phyloP scores from a whole-genome alignment of 2,329 filamentous ascomycete genomes.

The Westerdykella sp. region DNA sequence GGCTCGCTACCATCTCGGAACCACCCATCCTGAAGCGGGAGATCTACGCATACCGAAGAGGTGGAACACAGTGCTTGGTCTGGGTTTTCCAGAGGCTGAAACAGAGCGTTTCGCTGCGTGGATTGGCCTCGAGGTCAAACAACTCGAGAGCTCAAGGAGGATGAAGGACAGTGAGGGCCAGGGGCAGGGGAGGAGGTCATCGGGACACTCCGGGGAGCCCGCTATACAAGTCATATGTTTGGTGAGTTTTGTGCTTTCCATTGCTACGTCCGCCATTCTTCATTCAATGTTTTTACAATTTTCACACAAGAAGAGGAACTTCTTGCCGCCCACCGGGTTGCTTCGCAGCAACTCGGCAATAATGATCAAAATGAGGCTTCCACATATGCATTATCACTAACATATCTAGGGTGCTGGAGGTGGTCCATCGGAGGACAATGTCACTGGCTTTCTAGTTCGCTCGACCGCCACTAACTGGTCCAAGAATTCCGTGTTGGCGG shows the following conservation, averaged over 20 bases:
- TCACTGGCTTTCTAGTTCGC: conserved; percentile 82
- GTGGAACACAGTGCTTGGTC: too few relatives aligned
- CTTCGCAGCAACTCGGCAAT: too few relatives aligned
- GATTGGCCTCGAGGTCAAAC: too few relatives aligned
- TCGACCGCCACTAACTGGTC: conserved; percentile 73
- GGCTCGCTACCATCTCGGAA: too few relatives aligned
- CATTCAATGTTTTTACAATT: not conserved
- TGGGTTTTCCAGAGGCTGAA: not conserved
- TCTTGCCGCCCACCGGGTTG: too few relatives aligned
- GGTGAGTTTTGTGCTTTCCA: conserved; percentile 22
- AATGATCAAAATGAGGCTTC: too few relatives aligned
- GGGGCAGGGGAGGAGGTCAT: conserved; percentile 32
- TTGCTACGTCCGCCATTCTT: not conserved
- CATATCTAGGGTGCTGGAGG: conserved; percentile 70
- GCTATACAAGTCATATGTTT: conserved; percentile 47
- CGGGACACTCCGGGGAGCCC: conserved; percentile 32
- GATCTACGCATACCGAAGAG: conserved; percentile 1
- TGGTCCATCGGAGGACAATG: conserved; percentile 82
- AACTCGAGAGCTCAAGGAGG: conserved; percentile 6
- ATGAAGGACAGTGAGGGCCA: conserved; percentile 40
- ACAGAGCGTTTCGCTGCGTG: not conserved
- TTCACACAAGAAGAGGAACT: too few relatives aligned
- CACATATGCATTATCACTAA: not conserved
- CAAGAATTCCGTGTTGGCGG: conserved; percentile 76
- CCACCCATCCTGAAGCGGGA: not conserved